phyloP scores from a whole-genome alignment of 2,329 filamentous ascomycete species.

The Ceratocystis ficicola region DNA sequence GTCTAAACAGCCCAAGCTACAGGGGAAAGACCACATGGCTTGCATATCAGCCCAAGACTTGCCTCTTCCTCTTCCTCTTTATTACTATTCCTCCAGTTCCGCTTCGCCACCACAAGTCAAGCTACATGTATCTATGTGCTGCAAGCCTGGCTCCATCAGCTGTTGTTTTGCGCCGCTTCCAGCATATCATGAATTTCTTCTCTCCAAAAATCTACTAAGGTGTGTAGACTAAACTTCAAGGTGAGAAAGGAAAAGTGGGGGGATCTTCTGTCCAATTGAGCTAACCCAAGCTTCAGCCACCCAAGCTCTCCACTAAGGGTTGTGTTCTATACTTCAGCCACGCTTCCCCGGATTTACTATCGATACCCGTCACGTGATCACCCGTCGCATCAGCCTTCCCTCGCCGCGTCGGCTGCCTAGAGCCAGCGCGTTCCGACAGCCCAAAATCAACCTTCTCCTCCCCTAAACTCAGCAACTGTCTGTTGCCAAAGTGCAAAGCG shows the following conservation, averaged over 20 bases:
- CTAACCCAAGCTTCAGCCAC: not conserved
- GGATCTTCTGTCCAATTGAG: no score
- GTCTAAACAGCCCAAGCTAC: not conserved
- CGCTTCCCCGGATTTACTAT: not conserved
- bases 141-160: not conserved
- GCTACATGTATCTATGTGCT: not conserved
- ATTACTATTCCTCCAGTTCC: not conserved
- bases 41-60: not conserved
- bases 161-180: not conserved
- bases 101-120: not conserved
- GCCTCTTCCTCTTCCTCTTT: not conserved
- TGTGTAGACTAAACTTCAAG: no score
- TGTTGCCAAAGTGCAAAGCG: not conserved
- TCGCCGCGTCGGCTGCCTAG: constrained; percentile 16
- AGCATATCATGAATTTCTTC: not conserved
- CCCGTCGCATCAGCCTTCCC: constrained; percentile 3
- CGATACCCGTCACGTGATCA: constrained; percentile 12
- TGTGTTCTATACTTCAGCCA: no score
- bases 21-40: not conserved
- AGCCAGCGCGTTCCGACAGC: constrained; percentile 1
- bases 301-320: no score
- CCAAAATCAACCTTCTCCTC: not conserved
- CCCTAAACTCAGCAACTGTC: not conserved
- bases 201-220: no score
- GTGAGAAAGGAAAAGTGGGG: no score